Evolutionary conservation across 345 rosid genomes (phyloP).

Genomic region (Hibiscus syriacus): DNA sequence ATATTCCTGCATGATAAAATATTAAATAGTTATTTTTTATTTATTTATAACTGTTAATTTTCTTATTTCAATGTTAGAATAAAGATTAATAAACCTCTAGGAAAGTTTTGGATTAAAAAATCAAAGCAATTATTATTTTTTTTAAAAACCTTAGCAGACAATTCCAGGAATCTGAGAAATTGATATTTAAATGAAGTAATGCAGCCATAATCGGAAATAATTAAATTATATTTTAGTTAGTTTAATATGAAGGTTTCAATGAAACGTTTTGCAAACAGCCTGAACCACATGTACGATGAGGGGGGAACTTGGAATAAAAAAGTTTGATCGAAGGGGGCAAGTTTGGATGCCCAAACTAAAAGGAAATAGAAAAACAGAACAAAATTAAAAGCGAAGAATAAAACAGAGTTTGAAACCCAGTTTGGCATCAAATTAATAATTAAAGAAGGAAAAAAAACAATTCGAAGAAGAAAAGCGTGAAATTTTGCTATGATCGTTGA

Average conservation of each 20-base stretch:
- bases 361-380: not conserved
- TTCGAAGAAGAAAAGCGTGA: too few relatives aligned
- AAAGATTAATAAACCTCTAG: not conserved
- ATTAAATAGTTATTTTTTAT: not conserved
- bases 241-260: too few relatives aligned
- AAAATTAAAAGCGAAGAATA: not conserved
- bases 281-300: not conserved
- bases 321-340: slow-evolving; percentile 4
- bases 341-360: slow-evolving; percentile 6
- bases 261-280: not conserved
- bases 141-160: not conserved
- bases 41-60: not conserved
- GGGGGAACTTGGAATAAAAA: slow-evolving; percentile 3
- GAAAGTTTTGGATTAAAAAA: not conserved
- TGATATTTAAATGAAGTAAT: slow-evolving; percentile 1
- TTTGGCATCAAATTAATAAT: not conserved
- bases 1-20: slow-evolving; percentile 42
- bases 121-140: not conserved
- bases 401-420: not conserved
- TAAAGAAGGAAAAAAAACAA: not conserved
- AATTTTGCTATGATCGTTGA: not conserved
- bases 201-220: not conserved
- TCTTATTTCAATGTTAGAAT: not conserved
- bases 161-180: not conserved
- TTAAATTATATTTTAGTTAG: not conserved